Conservation (phyloP, 1,284 basidiomycete species). For the Trichosporon inkin region DNA sequence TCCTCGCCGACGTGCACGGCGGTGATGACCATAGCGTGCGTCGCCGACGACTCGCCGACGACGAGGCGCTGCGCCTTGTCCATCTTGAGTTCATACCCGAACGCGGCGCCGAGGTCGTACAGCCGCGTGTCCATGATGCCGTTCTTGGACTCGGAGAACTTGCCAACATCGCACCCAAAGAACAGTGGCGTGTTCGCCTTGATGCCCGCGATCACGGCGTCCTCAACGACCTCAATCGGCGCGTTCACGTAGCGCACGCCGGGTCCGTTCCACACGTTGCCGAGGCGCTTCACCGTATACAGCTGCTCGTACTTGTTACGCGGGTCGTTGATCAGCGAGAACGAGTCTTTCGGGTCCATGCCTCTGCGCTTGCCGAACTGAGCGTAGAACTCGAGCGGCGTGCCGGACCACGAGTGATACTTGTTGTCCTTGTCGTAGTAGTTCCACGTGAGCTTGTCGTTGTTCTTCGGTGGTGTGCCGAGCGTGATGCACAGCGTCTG, state of each 20-base stretch:
- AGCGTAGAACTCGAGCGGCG: constrained; percentile 73
- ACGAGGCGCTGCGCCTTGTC: constrained; percentile 81
- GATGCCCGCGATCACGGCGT: constrained; percentile 73
- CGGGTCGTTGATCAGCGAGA: constrained; percentile 93
- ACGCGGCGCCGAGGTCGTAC: constrained; percentile 74
- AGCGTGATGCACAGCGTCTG: constrained; percentile 79
- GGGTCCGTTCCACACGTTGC: constrained; percentile 83
- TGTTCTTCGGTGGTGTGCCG: constrained; percentile 72
- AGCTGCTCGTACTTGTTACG: constrained; percentile 75
- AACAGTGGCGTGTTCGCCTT: constrained; percentile 88
- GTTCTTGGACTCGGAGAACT: constrained; percentile 45
- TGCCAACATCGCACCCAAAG: constrained; percentile 73
- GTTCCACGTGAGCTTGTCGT: constrained; percentile 76
- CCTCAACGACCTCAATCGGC: constrained; percentile 71
- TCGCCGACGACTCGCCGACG: constrained; percentile 66
- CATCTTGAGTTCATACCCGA: constrained; percentile 58
- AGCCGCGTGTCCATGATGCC: constrained; percentile 84
- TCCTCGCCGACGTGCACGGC: constrained; percentile 77
- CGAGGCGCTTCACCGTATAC: constrained; percentile 89
- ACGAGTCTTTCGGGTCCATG: constrained; percentile 58
- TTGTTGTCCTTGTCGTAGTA: constrained; percentile 79
- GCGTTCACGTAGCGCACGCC: constrained; percentile 86
- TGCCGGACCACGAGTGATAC: constrained; percentile 67
- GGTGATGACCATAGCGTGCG: constrained; percentile 69
- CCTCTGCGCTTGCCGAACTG: constrained; percentile 34